Evolutionary conservation across 768 basidiomycete genomes (phyloP).

Genomic region (Pleurotus ostreatus): DNA sequence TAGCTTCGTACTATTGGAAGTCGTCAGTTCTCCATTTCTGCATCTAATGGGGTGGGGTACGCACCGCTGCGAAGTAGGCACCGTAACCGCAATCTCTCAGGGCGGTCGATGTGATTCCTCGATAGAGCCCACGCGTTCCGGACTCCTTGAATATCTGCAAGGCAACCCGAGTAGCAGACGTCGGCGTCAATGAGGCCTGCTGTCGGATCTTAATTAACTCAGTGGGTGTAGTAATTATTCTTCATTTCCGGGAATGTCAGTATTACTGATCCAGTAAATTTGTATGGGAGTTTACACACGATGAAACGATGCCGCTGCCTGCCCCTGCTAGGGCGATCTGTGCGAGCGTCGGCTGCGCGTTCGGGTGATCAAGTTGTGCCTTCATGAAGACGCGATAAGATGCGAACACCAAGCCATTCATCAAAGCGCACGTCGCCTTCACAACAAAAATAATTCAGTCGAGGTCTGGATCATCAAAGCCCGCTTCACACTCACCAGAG

Average conservation of each 20-base stretch:
- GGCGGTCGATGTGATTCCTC: constrained; percentile 71
- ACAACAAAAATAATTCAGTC: background rate
- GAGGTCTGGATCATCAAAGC: background rate
- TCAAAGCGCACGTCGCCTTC: constrained; percentile 64
- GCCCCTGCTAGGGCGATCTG: constrained; percentile 79
- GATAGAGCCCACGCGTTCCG: constrained; percentile 68
- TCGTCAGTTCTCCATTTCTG: background rate
- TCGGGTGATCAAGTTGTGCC: constrained; percentile 46
- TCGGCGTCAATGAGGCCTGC: constrained; percentile 48
- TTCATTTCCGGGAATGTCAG: constrained; percentile 19
- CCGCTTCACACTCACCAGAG: constrained; percentile 50
- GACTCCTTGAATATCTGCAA: constrained; percentile 47
- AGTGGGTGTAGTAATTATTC: constrained; percentile 75
- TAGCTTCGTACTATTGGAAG: constrained; percentile 54
- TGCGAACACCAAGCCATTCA: constrained; percentile 87
- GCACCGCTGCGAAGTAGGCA: constrained; percentile 76
- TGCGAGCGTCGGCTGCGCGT: constrained; percentile 53
- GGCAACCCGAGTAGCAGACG: constrained; percentile 51
- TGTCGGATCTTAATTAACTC: constrained; percentile 89
- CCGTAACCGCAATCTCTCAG: constrained; percentile 82
- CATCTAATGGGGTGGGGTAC: constrained; percentile 18
- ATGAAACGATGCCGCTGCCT: constrained; percentile 73
- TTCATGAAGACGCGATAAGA: constrained; percentile 80
- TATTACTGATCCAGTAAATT: background rate
- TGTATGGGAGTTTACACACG: constrained; percentile 46